Base-by-base conservation (phyloP, 176 grass and related monocot genomes). In the Aegilops speltoides region DNA sequence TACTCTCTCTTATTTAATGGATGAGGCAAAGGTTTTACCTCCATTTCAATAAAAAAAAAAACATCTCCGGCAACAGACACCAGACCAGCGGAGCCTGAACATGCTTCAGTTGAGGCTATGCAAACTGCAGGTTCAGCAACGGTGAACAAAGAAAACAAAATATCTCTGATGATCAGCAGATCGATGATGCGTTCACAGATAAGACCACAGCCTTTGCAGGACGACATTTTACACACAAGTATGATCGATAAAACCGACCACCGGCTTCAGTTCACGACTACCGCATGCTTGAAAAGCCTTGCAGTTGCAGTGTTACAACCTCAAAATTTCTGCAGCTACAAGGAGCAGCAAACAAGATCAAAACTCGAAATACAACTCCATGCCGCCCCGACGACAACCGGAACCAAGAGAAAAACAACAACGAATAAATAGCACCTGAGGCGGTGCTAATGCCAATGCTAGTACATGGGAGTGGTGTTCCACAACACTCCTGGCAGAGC, bases 261-360 rank as follows among this genome's bases (percentile, higher is more conserved):
- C 13, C 36, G 0, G 69, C 13, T 70, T 3, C 19, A 3, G 2
- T 43, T 36, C 62, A 32, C 2, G 70, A 12, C 33, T 48, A 50
- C 32, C 22, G 43, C 43, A 0, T 13, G 24, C 68, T 71, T 4
- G 4, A 20, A 8, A 60, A 8, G 52, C 23, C 22, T 83, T 54
- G 33, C n/a, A 75, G 63, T 38, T 54, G 16, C 33, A 84, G 63
- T 56, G 54, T 72, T 25, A 72, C 31, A 79, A 24, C 54, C 38
- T 19, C 84, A 73, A 86, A 86, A 87, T 65, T 83, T 65, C 64
- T 73, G 72, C 72, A 78, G 4, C 88, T 57, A 22, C 50, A 8
- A 82, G 66, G 68, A 67, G 54, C 24, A 59, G 40, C 24, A 50
- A 83, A 70, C 33, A n/a, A 73, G 24, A 22, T 36, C 2, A 60